A percentile compares a stretch with the other conserved stretches of the same genome.
phyloP scores from a whole-genome alignment of 306 rosid genomes.

The Erythrophleum fordii region DNA sequence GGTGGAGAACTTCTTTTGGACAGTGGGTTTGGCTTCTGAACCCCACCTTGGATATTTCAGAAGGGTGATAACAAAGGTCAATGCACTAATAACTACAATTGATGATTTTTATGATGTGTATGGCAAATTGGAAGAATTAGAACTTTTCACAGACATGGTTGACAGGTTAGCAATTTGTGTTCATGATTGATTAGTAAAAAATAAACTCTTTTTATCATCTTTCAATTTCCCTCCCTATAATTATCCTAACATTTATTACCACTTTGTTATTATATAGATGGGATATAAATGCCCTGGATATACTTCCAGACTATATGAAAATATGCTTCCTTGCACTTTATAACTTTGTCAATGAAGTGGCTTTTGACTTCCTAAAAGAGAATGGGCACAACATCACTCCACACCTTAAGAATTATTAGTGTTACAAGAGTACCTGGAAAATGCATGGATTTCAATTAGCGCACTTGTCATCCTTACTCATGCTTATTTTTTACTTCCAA shows the following conservation, averaged over 20 bases:
- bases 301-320: background rate
- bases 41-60: background rate
- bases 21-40: background rate
- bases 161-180: background rate
- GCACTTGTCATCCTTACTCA: background rate
- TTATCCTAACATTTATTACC: background rate
- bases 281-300: background rate
- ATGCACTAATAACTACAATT: background rate
- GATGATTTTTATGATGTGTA: background rate
- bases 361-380: background rate
- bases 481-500: background rate
- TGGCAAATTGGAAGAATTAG: background rate
- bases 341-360: background rate
- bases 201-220: no score
- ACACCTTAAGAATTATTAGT: background rate
- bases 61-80: background rate
- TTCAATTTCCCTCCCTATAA: no score
- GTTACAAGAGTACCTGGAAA: background rate
- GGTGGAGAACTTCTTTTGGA: background rate
- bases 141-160: background rate
- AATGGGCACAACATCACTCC: background rate
- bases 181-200: background rate
- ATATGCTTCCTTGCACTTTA: background rate
- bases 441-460: background rate
- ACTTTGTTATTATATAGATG: background rate